phyloP scores from a whole-genome alignment of 306 rosid genomes.

The Quercus engelmannii region DNA sequence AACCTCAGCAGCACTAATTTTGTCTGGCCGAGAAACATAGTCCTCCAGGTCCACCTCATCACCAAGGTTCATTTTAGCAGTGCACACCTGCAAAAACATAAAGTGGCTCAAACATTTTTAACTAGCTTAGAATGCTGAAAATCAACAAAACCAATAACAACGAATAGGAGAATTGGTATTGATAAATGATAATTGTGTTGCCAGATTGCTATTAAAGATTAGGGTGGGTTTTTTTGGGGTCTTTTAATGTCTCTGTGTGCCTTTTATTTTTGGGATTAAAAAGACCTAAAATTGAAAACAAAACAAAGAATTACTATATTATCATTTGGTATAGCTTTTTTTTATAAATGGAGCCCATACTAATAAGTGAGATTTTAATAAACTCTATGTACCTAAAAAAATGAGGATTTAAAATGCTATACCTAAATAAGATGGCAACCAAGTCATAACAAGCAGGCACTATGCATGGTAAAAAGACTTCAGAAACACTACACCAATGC shows the following conservation, averaged over 20 bases:
- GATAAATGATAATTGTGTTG: neutral
- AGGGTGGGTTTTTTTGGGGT: neutral
- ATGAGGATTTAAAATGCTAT: no score
- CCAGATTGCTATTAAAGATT: neutral
- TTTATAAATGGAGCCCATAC: no score
- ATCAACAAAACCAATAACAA: neutral
- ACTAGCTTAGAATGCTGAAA: constrained; percentile 1
- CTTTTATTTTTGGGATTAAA: neutral
- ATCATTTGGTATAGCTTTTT: no score
- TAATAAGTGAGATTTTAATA: no score
- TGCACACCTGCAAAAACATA: constrained; percentile 69
- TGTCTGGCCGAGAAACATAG: constrained; percentile 98
- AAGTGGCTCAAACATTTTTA: neutral
- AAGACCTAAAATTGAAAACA: neutral
- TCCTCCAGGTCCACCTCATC: constrained; percentile 98
- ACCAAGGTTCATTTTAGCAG: constrained; percentile 94
- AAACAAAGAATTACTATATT: neutral
- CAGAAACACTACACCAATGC: neutral
- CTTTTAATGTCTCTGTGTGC: no score
- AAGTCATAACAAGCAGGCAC: no score
- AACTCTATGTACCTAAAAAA: no score
- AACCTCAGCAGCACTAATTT: constrained; percentile 99
- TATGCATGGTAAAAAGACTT: neutral
- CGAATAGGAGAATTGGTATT: neutral
- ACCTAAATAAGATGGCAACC: no score